These are phyloP conservation scores for Orbilia oligospora DNA, from an alignment of 2,329 filamentous ascomycete species.

Conservation along the genomic window DNA sequence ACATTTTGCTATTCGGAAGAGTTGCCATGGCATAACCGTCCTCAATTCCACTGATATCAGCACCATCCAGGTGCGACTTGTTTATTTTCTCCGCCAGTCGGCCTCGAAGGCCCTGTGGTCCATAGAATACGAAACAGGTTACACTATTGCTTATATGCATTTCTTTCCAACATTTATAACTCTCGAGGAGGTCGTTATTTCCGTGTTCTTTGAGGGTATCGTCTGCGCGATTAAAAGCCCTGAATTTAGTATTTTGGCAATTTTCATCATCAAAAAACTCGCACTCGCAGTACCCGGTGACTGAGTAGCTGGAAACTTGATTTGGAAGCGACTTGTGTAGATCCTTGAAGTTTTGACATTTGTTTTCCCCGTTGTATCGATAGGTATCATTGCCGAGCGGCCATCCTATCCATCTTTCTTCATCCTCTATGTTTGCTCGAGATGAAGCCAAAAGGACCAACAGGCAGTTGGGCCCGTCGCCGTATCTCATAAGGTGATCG, in stretches of 20 bases:
- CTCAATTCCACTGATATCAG: not conserved
- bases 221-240: slow-evolving; percentile 12
- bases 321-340: not conserved
- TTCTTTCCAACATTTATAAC: slow-evolving; percentile 10
- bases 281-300: slow-evolving; percentile 28
- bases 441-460: not conserved
- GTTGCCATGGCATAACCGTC: not conserved
- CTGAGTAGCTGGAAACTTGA: slow-evolving; percentile 20
- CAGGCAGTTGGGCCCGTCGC: not conserved
- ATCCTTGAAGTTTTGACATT: slow-evolving; percentile 19
- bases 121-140: not conserved
- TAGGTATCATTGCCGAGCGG: not conserved
- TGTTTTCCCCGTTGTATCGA: not conserved
- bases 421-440: not conserved
- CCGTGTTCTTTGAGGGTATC: not conserved
- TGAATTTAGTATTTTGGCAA: slow-evolving; percentile 7
- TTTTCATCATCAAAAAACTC: slow-evolving; percentile 21
- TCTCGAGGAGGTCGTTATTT: slow-evolving; percentile 11
- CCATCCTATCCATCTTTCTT: slow-evolving; percentile 11
- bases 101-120: not conserved
- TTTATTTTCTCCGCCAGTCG: not conserved
- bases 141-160: not conserved
- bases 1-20: not conserved
- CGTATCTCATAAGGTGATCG: not conserved
- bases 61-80: not conserved